Conservation (phyloP, 2,329 filamentous ascomycete genomes). For the Fusarium staphyleae region DNA sequence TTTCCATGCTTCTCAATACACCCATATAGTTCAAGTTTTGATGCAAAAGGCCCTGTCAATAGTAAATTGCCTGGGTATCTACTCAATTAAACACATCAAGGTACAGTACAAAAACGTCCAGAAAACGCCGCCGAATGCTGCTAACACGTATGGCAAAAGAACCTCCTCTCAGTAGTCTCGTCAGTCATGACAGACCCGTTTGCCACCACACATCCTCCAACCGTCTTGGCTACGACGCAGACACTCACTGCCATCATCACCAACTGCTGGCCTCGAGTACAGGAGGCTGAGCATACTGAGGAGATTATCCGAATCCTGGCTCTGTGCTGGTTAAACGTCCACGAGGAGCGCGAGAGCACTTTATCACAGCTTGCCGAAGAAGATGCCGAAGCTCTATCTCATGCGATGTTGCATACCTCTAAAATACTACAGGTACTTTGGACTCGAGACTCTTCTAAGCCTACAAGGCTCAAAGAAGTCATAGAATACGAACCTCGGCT, state of each 20-base stretch:
- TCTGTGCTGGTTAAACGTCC: slow-evolving; percentile 67
- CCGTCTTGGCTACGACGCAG: slow-evolving; percentile 60
- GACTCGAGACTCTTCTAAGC: slow-evolving; percentile 18
- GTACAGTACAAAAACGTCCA: slow-evolving; percentile 45
- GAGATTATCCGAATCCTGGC: slow-evolving; percentile 69
- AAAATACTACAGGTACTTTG: slow-evolving; percentile 37
- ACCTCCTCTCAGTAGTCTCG: slow-evolving; percentile 71
- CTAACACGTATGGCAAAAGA: slow-evolving; percentile 50
- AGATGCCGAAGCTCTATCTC: slow-evolving; percentile 12
- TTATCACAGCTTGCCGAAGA: background rate
- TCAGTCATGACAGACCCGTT: slow-evolving; percentile 74
- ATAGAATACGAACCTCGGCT: slow-evolving; percentile 43
- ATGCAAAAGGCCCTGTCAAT: slow-evolving; percentile 58
- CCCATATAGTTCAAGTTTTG: slow-evolving; percentile 63
- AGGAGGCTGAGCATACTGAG: slow-evolving; percentile 60
- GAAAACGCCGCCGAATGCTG: background rate
- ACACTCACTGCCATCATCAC: slow-evolving; percentile 65
- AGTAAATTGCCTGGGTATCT: slow-evolving; percentile 65
- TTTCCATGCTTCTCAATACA: slow-evolving; percentile 65
- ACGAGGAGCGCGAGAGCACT: slow-evolving; percentile 50
- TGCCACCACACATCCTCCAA: slow-evolving; percentile 58
- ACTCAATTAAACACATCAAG: slow-evolving; percentile 72
- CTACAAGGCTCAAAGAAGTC: slow-evolving; percentile 25
- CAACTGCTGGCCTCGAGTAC: slow-evolving; percentile 74
- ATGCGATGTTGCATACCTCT: slow-evolving; percentile 30